Percentiles rank a stretch among this genome's conserved stretches.
Conservation (phyloP, 768 basidiomycete genomes). For the Ramaria sp. region DNA sequence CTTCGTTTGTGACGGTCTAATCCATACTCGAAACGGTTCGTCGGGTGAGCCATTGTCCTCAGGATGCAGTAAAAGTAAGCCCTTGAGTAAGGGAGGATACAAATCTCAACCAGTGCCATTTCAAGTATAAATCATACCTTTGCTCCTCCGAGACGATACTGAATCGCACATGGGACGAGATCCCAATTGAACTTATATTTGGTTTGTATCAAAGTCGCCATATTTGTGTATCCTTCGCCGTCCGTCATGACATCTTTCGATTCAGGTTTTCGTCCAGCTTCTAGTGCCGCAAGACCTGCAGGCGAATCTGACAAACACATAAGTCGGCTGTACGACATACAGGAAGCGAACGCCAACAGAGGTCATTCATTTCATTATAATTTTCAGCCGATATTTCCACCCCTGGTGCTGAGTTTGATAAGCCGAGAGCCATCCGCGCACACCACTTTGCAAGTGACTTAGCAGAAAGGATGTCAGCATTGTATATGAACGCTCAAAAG, state of each 20-base stretch:
- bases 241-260: conserved; percentile 35
- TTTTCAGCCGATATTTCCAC: conserved; percentile 27
- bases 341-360: conserved; percentile 26
- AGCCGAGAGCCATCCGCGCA: conserved; percentile 47
- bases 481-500: neutral
- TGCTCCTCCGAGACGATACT: conserved; percentile 36
- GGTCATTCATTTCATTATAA: conserved; percentile 34
- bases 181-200: conserved; percentile 26
- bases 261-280: neutral
- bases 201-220: conserved; percentile 25
- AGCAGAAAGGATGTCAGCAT: neutral
- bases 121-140: conserved; percentile 23
- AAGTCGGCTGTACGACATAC: neutral
- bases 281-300: conserved; percentile 11
- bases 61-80: conserved; percentile 46
- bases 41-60: conserved; percentile 24
- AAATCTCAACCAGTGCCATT: neutral
- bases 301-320: conserved; percentile 16
- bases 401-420: conserved; percentile 57
- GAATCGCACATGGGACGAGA: conserved; percentile 35
- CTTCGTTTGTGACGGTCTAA: conserved; percentile 52
- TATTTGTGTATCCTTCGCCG: conserved; percentile 40
- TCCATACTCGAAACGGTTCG: conserved; percentile 43
- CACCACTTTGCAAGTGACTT: conserved; percentile 58
- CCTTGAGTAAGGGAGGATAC: neutral